Base-by-base conservation (phyloP, 2,329 filamentous ascomycete genomes). In the Aspergillus niger region DNA sequence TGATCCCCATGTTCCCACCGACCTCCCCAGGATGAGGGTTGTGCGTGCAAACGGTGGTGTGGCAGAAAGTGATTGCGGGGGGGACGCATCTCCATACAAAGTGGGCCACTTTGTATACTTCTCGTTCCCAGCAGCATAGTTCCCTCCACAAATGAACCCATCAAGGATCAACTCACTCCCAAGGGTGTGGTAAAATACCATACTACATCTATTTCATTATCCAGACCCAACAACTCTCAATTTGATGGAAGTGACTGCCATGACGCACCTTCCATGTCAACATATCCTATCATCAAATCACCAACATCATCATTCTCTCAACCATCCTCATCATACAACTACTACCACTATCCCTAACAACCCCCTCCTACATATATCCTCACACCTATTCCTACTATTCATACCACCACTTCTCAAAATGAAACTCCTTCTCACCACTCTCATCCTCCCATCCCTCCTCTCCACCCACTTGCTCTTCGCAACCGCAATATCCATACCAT, bases 1-100 rank as follows among this genome's bases (percentile, higher is more conserved):
- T 32, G 30, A 32, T 47, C 26, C 51, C 24, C 36, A 66, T 57
- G 39, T 52, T 59, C 22, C 41, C 56, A 26, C 60, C 63, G 58
- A 47, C 62, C 47, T 41, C 4, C 1, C 8, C 44, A 52, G 53
- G 44, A 30, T 24, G 4, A 26, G 10, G 8, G 30, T 57, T 10
- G 8, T 41, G 13, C 47, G 48, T 60, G 44, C 62, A 65, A 65
- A 57, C 60, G 62, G 44, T 67, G 22, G 8, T 24, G 22, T 32
- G 57, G 66, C 56, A 58, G 47, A 63, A 63, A 59, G 55, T 61
- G 11, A 43, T 60, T 66, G 54, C 41, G 56, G 62, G 62, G 66
- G 61, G 15, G 54, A 8, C n/a, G 1, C 50, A 51, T 57, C 22
- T 54, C 58, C 65, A 68, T 67, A 66, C 62, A 66, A 65, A 67